Percentiles rank a stretch among this genome's conserved stretches.
Evolutionary conservation across 208 protist genomes (phyloP).

Genomic region (Giardia muris): DNA sequence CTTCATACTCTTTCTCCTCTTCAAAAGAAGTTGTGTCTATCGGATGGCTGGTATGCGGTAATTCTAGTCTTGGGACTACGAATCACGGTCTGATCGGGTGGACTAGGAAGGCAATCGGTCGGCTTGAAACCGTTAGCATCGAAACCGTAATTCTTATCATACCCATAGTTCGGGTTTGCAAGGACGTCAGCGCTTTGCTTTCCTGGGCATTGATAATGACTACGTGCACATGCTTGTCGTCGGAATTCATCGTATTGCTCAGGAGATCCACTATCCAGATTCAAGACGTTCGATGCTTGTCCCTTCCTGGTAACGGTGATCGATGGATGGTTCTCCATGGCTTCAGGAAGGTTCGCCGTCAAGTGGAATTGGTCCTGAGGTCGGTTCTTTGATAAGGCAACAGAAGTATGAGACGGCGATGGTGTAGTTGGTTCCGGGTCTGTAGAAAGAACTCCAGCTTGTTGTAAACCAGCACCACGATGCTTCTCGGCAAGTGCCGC

Average conservation of each 20-base stretch:
- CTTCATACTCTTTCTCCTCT: too few relatives aligned
- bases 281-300: neutral
- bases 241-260: neutral
- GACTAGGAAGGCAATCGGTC: neutral
- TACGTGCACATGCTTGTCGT: neutral
- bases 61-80: too few relatives aligned
- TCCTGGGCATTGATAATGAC: neutral
- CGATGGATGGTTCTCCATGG: neutral
- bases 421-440: neutral
- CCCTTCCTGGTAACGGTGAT: neutral
- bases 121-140: neutral
- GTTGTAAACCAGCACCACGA: neutral
- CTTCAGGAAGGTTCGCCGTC: neutral
- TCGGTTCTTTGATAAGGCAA: neutral
- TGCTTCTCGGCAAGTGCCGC: neutral
- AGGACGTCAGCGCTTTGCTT: neutral
- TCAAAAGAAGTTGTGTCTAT: too few relatives aligned
- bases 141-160: neutral
- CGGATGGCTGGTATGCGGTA: too few relatives aligned
- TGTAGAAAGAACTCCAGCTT: neutral
- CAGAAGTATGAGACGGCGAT: too few relatives aligned
- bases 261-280: neutral
- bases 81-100: neutral
- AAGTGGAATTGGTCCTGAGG: neutral
- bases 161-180: neutral